Evolutionary conservation across 2,329 filamentous ascomycete genomes (phyloP).

Genomic region (Colletotrichum sp.): DNA sequence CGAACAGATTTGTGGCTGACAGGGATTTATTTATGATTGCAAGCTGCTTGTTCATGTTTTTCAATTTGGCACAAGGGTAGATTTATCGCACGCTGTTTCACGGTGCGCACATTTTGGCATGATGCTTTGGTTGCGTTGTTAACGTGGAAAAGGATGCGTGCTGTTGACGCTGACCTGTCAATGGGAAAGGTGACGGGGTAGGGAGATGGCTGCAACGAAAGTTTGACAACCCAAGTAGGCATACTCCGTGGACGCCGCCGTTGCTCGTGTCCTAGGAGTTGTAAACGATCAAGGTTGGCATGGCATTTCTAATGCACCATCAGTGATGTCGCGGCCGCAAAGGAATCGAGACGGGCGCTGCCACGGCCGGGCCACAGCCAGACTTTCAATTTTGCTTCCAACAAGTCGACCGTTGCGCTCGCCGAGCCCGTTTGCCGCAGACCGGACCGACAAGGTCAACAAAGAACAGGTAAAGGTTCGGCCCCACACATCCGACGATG

Average conservation of each 20-base stretch:
- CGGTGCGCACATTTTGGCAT: neutral
- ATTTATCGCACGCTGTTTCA: neutral
- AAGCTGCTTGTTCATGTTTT: neutral
- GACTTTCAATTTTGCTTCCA: too few species aligned
- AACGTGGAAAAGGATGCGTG: neutral
- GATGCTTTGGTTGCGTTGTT: neutral
- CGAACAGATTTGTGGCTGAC: neutral
- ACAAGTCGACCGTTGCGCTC: too few species aligned
- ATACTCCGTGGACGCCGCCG: too few species aligned
- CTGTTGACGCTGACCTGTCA: neutral
- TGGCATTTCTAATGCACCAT: too few species aligned
- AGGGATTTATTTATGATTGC: neutral
- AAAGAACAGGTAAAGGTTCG: neutral
- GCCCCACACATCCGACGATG: neutral
- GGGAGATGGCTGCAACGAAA: too few species aligned
- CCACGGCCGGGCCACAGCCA: too few species aligned
- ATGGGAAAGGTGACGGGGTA: too few species aligned
- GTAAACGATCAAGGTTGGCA: too few species aligned
- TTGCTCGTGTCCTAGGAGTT: too few species aligned
- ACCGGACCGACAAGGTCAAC: neutral
- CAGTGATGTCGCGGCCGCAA: too few species aligned
- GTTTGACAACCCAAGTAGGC: neutral
- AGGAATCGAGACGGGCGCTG: too few species aligned
- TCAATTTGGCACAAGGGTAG: neutral
- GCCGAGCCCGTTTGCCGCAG: too few species aligned